Evolutionary conservation across 164 flowering plant species (phyloP), one percentile per base, ranked within the genome.

Genomic region (Annona cherimola): DNA sequence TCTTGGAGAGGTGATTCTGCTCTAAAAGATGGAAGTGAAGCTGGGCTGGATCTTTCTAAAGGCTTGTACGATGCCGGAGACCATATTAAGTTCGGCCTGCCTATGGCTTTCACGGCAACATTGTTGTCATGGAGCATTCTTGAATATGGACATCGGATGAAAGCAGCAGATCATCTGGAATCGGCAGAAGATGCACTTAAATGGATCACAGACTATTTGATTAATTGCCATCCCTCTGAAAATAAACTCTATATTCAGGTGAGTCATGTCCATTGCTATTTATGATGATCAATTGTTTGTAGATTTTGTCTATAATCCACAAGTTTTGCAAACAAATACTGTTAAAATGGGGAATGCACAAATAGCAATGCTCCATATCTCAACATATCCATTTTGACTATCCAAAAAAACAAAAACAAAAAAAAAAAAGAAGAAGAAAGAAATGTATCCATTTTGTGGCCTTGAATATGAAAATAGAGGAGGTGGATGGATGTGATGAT

Each of bases 31-130:
- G 96, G 96, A 73, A 86, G 74, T 46, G 85, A 83, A 55, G 90
- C 75, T n/a, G 78, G 79, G 0, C 63, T 89, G 79, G 98, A 96
- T 81, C 85, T 96, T 19, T 86, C 97, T 0, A 92, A 89, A 79
- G 99, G 99, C 45, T 82, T 96, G 97, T 96, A 89, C 72, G 99
- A 96, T 85, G 99, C 97, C 43, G 99, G 99, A 18, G 98, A 93
- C 82, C 90, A 87, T 71, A 82, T 96, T 78, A 96, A 96, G 82
- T 96, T 92, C 83, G 90, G 90, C 42, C 86, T 93, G 66, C 97
- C 99, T 0, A 83, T 96, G 98, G 96, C 99, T 67, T 96, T 87
- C 78, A 92, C 99, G 45, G 97, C 97, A 45, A 90, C 98, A 0
- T 82, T 93, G 16, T 80, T 96, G 76, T 93, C 98, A 6, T 93